Percentiles rank a stretch among this genome's conserved stretches.
phyloP scores from a whole-genome alignment of 345 rosid species.

The Ceriops tagal region DNA sequence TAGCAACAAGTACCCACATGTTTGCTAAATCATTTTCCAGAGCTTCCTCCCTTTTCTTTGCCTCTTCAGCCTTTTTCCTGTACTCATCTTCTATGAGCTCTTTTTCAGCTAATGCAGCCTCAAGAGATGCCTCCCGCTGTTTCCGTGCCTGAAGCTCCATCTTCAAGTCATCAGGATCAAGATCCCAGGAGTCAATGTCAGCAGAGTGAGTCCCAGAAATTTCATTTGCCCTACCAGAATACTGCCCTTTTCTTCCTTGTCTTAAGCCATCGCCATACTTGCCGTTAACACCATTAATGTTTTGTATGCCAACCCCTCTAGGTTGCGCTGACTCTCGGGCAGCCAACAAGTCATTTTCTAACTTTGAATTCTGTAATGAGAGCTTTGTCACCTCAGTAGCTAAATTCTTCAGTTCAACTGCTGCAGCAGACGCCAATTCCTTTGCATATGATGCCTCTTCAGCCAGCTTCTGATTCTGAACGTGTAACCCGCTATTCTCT shows the following conservation, averaged over 20 bases:
- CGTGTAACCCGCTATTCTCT: conserved; percentile 79
- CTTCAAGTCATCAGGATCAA: conserved; percentile 71
- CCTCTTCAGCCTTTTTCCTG: conserved; percentile 77
- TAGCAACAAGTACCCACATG: conserved; percentile 99
- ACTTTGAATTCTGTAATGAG: conserved; percentile 72
- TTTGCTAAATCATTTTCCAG: conserved; percentile 93
- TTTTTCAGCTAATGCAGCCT: conserved; percentile 80
- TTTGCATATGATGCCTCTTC: conserved; percentile 98
- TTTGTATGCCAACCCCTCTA: conserved; percentile 41
- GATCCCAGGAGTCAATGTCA: conserved; percentile 82
- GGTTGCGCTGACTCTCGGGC: conserved; percentile 66
- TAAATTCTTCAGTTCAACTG: conserved; percentile 93
- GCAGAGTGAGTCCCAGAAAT: conserved; percentile 43
- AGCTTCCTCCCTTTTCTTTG: conserved; percentile 86
- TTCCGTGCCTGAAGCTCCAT: conserved; percentile 90
- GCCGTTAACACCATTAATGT: conserved; percentile 60
- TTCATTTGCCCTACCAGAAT: conserved; percentile 61
- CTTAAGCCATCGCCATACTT: conserved; percentile 58
- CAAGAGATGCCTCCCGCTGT: conserved; percentile 79
- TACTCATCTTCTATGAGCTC: conserved; percentile 81
- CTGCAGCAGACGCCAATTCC: conserved; percentile 98
- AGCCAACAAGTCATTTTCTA: conserved; percentile 72
- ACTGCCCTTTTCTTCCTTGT: conserved; percentile 72
- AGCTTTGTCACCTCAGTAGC: conserved; percentile 91
- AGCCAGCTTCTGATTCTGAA: conserved; percentile 84